Percentiles rank a stretch among this genome's conserved stretches.
Evolutionary conservation across 1,284 basidiomycete species (phyloP).

Genomic region (Cryptococcus maquisensis): DNA sequence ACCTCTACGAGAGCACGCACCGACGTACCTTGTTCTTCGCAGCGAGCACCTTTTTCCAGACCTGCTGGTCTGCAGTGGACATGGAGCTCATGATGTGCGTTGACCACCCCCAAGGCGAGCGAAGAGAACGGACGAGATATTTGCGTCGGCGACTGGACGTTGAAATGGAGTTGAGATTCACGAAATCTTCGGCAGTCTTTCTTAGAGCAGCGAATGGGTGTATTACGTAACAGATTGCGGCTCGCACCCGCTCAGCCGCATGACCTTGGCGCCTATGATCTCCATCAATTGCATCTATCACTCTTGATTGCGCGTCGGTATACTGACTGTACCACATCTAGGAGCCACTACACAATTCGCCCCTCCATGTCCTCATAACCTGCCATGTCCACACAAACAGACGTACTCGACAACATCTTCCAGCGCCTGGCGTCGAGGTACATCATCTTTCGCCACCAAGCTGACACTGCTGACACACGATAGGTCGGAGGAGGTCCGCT

Average conservation of each 20-base stretch:
- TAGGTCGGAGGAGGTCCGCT: slow-evolving; percentile 27
- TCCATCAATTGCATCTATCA: too few relatives aligned
- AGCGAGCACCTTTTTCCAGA: slow-evolving; percentile 43
- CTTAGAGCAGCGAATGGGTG: too few relatives aligned
- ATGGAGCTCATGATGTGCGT: slow-evolving; percentile 26
- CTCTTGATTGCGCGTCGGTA: too few relatives aligned
- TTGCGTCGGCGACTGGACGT: too few relatives aligned
- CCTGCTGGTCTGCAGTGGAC: slow-evolving; percentile 41
- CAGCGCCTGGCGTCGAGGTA: slow-evolving; percentile 36
- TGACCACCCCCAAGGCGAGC: background rate
- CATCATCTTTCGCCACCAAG: slow-evolving; percentile 1
- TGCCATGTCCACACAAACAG: slow-evolving; percentile 38
- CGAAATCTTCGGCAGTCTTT: too few relatives aligned
- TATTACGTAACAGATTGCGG: too few relatives aligned
- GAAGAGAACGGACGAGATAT: too few relatives aligned
- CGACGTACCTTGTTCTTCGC: slow-evolving; percentile 39
- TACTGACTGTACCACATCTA: background rate
- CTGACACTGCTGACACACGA: background rate
- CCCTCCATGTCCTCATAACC: slow-evolving; percentile 11
- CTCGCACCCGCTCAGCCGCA: too few relatives aligned
- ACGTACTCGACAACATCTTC: slow-evolving; percentile 44
- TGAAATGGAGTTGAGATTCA: too few relatives aligned
- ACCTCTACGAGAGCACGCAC: background rate
- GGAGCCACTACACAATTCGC: background rate
- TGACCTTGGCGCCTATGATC: too few relatives aligned